Base-by-base conservation (phyloP, 805 yeast genomes). In the Candida peoriensis region DNA sequence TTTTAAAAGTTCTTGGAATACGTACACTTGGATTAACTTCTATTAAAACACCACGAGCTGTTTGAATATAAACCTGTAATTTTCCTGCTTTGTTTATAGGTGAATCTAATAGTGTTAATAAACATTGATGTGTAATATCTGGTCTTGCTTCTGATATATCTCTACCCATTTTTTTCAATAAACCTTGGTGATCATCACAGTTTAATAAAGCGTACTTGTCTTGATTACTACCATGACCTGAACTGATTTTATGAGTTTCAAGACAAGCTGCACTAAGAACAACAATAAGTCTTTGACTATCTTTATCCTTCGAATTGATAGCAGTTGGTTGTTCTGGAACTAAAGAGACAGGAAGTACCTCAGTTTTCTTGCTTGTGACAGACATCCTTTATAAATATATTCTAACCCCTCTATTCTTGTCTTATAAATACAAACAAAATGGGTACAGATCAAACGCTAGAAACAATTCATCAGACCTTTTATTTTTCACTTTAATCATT, bases 111-210 rank as follows among this genome's bases (percentile, higher is more conserved):
- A 93, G 69, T 4, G 98, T 90, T 61, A 93, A 70, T 27, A 93
- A 74, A 70, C 98, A 93, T 64, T 90, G 98, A 58, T 93, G 98
- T 28, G 98, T 93, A 53, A 93, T 93, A 60, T 93, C 98, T n/a
- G 98, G 98, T 61, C 98, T 78, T 7, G 97, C 97, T 57, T 93
- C 98, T 32, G 95, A 86, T 44, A 93, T 90, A 56, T 93, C 97
- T 57, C 97, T 77, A 34, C 95, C 95, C 95, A 90, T 87, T 58
- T 88, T 90, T 60, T 90, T 82, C 52, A 93, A 68, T 34, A 90
- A 68, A 12, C 97, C 97, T 65, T 93, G 98, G 60, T 93, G 98
- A 58, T 93, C 98, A 60, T 93, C 98, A 69, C 98, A 93, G 66
- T 93, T 93, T 54, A 93, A 70, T 41, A 93, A 65, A 0, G 95